Conservation (phyloP, 2,329 filamentous ascomycete species). For the Pseudopithomyces chartarum region DNA sequence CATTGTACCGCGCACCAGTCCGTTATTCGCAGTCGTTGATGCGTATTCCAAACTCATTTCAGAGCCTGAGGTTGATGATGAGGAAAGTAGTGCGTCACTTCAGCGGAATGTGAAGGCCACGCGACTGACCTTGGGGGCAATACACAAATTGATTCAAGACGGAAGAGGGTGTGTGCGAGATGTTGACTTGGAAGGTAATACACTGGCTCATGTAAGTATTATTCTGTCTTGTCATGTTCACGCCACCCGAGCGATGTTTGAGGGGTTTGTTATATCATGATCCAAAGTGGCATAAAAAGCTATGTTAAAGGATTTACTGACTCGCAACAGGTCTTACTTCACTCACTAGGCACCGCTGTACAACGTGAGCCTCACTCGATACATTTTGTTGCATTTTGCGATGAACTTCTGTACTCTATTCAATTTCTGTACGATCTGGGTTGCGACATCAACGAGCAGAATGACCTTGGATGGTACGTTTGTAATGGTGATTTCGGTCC, state of each 20-base stretch:
- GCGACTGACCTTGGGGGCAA: background rate
- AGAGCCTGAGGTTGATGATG: background rate
- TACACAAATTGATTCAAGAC: background rate
- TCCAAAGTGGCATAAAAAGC: background rate
- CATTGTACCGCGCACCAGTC: background rate
- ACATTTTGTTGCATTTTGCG: background rate
- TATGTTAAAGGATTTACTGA: background rate
- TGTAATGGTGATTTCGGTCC: background rate
- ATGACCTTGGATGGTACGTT: background rate
- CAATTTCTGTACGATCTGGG: background rate
- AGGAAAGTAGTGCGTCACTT: background rate
- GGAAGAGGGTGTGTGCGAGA: background rate
- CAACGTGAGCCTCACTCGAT: background rate
- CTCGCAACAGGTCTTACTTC: background rate
- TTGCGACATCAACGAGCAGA: background rate
- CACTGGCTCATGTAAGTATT: constrained; percentile 1
- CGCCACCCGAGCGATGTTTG: no score
- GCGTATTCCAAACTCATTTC: background rate
- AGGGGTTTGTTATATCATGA: no score
- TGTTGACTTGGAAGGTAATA: background rate
- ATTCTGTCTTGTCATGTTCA: no score
- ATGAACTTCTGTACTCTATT: background rate
- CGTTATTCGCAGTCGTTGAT: background rate
- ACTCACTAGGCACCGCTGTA: background rate
- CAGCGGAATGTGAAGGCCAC: background rate